phyloP scores from a whole-genome alignment of 2,329 filamentous ascomycete species.

The Grosmannia clavigera region DNA sequence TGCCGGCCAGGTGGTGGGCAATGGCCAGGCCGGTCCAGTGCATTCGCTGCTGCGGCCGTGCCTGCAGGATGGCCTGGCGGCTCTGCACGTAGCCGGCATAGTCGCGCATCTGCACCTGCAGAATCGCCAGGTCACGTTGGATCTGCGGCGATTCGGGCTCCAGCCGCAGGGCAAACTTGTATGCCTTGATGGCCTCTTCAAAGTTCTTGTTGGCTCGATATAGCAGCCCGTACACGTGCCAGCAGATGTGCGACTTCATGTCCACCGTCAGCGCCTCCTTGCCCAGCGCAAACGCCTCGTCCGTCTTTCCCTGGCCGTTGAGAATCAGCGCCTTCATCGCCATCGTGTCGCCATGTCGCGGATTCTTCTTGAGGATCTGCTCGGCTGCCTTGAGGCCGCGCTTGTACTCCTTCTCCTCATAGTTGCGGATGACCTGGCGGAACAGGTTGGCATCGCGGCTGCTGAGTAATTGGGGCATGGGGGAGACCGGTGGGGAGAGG shows the following conservation, averaged over 20 bases:
- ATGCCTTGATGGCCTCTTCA: conserved; percentile 97
- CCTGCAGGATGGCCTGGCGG: conserved; percentile 75
- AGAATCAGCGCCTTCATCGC: conserved; percentile 98
- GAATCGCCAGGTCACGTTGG: conserved; percentile 79
- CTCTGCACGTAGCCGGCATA: conserved; percentile 89
- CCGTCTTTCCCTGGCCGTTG: conserved; percentile 80
- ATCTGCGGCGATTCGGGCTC: conserved; percentile 95
- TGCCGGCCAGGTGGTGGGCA: conserved; percentile 81
- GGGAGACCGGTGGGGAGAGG: conserved; percentile 13
- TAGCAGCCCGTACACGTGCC: conserved; percentile 95
- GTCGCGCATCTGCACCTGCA: conserved; percentile 95
- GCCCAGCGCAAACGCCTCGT: conserved; percentile 86
- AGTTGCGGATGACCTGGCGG: conserved; percentile 85
- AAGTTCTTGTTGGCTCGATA: conserved; percentile 95
- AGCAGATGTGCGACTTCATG: conserved; percentile 99
- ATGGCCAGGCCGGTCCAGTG: conserved; percentile 98
- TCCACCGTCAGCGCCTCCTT: conserved; percentile 88
- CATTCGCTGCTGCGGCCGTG: conserved; percentile 67
- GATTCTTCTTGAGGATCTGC: conserved; percentile 87
- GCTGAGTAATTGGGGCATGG: conserved; percentile 60
- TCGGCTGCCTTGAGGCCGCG: conserved; percentile 86
- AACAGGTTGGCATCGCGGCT: conserved; percentile 93
- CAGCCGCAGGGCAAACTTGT: conserved; percentile 85
- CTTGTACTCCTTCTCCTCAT: conserved; percentile 98
- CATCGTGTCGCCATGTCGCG: conserved; percentile 94